phyloP scores from a whole-genome alignment of 495 filamentous ascomycete species.

The Ascodesmis nigricans region DNA sequence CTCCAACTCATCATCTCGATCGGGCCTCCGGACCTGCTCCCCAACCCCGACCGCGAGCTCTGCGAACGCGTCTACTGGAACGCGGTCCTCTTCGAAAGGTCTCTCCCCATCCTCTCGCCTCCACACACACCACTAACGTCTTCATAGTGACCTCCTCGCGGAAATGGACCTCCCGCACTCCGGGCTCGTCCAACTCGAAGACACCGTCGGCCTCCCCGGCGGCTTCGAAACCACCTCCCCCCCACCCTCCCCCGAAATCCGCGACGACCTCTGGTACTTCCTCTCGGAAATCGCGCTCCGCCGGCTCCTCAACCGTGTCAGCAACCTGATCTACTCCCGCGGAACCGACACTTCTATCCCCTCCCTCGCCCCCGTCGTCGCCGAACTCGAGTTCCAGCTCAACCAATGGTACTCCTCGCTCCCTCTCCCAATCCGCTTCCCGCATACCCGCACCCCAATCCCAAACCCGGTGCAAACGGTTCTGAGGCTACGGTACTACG shows the following conservation, averaged over 20 bases:
- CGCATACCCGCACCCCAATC: slow-evolving; percentile 39
- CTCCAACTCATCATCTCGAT: slow-evolving; percentile 53
- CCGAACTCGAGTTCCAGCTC: slow-evolving; percentile 60
- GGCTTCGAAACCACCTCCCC: slow-evolving; percentile 48
- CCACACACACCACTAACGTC: slow-evolving; percentile 2
- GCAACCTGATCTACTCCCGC: slow-evolving; percentile 60
- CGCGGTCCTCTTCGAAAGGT: slow-evolving; percentile 49
- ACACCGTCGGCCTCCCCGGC: slow-evolving; percentile 52
- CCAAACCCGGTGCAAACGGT: slow-evolving; percentile 60
- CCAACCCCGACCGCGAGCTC: slow-evolving; percentile 44
- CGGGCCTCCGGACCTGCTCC: slow-evolving; percentile 36
- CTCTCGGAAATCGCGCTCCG: slow-evolving; percentile 59
- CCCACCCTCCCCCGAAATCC: slow-evolving; percentile 27
- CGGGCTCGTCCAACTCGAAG: slow-evolving; percentile 59
- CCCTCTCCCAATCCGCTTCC: slow-evolving; percentile 51
- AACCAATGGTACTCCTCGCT: slow-evolving; percentile 68
- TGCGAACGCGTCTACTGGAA: slow-evolving; percentile 69
- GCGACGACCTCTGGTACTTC: slow-evolving; percentile 69
- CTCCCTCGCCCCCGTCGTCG: slow-evolving; percentile 50
- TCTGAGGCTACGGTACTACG: slow-evolving; percentile 54
- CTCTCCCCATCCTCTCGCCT: slow-evolving; percentile 2
- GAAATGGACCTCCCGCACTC: slow-evolving; percentile 66
- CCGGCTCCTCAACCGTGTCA: slow-evolving; percentile 54
- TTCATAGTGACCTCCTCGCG: slow-evolving; percentile 49
- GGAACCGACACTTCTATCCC: slow-evolving; percentile 42